Conservation (phyloP, 2,329 filamentous ascomycete genomes). For the Aspergillus texensis region DNA sequence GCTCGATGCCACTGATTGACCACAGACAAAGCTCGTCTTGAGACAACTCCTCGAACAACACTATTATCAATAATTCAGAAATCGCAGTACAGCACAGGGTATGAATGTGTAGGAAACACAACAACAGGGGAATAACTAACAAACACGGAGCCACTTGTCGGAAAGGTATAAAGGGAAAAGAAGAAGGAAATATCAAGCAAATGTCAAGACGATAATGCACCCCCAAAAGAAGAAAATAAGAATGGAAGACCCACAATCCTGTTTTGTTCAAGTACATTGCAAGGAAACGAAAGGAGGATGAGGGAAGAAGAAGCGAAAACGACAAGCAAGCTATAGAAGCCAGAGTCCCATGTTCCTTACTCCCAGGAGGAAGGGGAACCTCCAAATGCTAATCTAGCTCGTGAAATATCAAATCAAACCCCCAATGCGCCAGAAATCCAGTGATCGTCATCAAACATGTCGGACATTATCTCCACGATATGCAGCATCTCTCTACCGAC, state of each 20-base stretch:
- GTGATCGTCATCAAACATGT: constrained; percentile 45
- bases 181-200: constrained; percentile 11
- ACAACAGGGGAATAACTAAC: constrained; percentile 13
- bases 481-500: constrained; percentile 40
- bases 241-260: constrained; percentile 34
- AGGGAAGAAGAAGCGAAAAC: constrained; percentile 16
- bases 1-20: constrained; percentile 25
- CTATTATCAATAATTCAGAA: constrained; percentile 19
- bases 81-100: constrained; percentile 32
- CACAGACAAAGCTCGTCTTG: constrained; percentile 4
- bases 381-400: constrained; percentile 47
- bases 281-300: constrained; percentile 11
- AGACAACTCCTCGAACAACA: constrained; percentile 9
- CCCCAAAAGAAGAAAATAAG: constrained; percentile 31
- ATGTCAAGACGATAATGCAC: constrained; percentile 33
- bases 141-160: constrained; percentile 18
- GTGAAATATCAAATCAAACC: constrained; percentile 33
- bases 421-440: constrained; percentile 45
- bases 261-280: constrained; percentile 33
- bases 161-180: constrained; percentile 14
- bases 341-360: constrained; percentile 38
- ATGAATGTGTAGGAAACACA: constrained; percentile 29
- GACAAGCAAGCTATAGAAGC: constrained; percentile 33
- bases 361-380: constrained; percentile 39
- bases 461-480: constrained; percentile 41